Evolutionary conservation across 345 rosid genomes (phyloP).

Genomic region (Xanthoceras sorbifolium): DNA sequence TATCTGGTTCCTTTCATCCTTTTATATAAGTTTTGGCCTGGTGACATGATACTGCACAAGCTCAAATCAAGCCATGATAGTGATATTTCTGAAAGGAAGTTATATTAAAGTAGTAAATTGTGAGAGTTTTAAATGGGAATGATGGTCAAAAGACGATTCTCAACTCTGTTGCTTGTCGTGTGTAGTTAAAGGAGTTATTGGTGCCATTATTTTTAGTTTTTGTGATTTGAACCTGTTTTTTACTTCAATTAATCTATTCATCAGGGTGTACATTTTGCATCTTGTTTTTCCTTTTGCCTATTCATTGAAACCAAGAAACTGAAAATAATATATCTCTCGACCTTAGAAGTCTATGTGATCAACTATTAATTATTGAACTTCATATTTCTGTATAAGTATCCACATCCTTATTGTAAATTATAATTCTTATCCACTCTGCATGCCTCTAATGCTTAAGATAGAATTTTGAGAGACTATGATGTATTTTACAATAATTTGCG

Average conservation of each 20-base stretch:
- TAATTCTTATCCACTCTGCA: background rate
- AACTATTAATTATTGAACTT: background rate
- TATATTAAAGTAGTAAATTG: background rate
- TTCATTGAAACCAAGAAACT: background rate
- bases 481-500: background rate
- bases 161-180: background rate
- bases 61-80: background rate
- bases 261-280: background rate
- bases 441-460: background rate
- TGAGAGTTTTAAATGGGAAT: slow-evolving; percentile 5
- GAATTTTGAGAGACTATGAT: background rate
- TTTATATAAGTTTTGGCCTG: background rate
- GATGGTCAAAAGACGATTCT: background rate
- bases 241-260: background rate
- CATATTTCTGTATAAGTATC: background rate
- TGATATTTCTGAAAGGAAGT: background rate
- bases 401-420: background rate
- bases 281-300: background rate
- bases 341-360: background rate
- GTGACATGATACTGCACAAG: background rate
- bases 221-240: background rate
- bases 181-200: background rate
- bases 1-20: background rate
- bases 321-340: background rate
- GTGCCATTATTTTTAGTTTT: background rate